Conservation (phyloP, 768 basidiomycete genomes). For the Leccinum fibrillosum region DNA sequence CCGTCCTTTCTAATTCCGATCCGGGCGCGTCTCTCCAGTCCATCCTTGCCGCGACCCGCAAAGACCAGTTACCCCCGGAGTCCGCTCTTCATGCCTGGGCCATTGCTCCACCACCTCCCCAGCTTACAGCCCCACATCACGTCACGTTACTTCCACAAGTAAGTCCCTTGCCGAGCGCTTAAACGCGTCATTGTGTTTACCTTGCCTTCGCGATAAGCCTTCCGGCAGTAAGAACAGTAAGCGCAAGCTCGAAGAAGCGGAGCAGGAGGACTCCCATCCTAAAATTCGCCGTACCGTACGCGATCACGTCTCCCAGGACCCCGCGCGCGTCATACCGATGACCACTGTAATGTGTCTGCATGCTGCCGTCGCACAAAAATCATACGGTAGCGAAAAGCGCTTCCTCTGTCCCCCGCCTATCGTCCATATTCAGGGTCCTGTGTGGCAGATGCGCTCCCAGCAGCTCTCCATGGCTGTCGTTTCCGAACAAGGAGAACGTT, state of each 20-base stretch:
- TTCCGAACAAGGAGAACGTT: slow-evolving; percentile 77
- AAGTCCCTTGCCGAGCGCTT: slow-evolving; percentile 27
- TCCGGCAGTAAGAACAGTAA: slow-evolving; percentile 50
- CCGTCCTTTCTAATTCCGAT: slow-evolving; percentile 37
- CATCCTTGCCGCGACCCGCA: slow-evolving; percentile 33
- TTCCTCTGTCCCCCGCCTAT: slow-evolving; percentile 93
- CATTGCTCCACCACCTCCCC: slow-evolving; percentile 27
- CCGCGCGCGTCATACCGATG: slow-evolving; percentile 77
- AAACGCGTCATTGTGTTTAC: slow-evolving; percentile 25
- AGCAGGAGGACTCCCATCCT: slow-evolving; percentile 59
- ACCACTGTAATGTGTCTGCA: slow-evolving; percentile 88
- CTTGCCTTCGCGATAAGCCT: slow-evolving; percentile 22
- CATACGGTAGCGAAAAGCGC: slow-evolving; percentile 93
- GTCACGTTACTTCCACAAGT: slow-evolving; percentile 39
- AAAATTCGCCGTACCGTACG: slow-evolving; percentile 85
- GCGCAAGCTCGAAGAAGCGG: slow-evolving; percentile 68
- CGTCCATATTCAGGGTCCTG: slow-evolving; percentile 88
- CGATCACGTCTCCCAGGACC: slow-evolving; percentile 77
- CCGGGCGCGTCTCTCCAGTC: slow-evolving; percentile 40
- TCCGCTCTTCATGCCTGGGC: slow-evolving; percentile 38
- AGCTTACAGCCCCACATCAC: slow-evolving; percentile 30
- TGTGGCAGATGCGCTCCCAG: slow-evolving; percentile 78
- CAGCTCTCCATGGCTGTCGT: slow-evolving; percentile 85
- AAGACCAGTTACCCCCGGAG: slow-evolving; percentile 31
- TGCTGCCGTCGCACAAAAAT: slow-evolving; percentile 93